Percentiles rank a stretch among this genome's conserved stretches.
These are phyloP conservation scores for Kokia cookei DNA, from an alignment of 441 rosid species.

Conservation along the genomic window DNA sequence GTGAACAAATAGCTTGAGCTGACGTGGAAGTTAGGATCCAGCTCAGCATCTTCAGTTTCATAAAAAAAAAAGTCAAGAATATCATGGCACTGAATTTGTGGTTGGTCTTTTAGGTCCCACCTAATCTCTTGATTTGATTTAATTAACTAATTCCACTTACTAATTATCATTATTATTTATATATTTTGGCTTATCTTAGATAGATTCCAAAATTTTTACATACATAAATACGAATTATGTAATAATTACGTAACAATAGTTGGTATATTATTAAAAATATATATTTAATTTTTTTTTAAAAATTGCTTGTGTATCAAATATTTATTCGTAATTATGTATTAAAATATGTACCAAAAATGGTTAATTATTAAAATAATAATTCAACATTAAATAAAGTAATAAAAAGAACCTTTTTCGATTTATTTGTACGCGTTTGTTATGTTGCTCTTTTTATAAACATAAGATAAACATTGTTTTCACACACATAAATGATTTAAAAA, in stretches of 20 bases:
- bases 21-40: slow-evolving; percentile 13
- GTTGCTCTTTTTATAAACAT: not conserved
- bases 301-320: no score
- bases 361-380: no score
- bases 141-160: not conserved
- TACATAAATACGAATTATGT: no score
- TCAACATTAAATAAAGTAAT: not conserved
- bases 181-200: not conserved
- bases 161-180: not conserved
- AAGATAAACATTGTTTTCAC: no score
- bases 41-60: slow-evolving; percentile 14
- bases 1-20: not conserved
- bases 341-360: no score
- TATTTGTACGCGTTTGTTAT: not conserved
- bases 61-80: slow-evolving; percentile 13
- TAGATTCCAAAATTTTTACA: not conserved
- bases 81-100: slow-evolving; percentile 11
- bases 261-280: no score
- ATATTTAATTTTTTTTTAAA: no score
- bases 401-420: not conserved
- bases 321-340: no score
- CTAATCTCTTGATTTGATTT: not conserved
- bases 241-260: no score
- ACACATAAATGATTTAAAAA: no score
- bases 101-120: slow-evolving; percentile 4